These are phyloP conservation scores for Trichosporon ovoides DNA, from an alignment of 1,284 basidiomycete species.

Conservation along the genomic window DNA sequence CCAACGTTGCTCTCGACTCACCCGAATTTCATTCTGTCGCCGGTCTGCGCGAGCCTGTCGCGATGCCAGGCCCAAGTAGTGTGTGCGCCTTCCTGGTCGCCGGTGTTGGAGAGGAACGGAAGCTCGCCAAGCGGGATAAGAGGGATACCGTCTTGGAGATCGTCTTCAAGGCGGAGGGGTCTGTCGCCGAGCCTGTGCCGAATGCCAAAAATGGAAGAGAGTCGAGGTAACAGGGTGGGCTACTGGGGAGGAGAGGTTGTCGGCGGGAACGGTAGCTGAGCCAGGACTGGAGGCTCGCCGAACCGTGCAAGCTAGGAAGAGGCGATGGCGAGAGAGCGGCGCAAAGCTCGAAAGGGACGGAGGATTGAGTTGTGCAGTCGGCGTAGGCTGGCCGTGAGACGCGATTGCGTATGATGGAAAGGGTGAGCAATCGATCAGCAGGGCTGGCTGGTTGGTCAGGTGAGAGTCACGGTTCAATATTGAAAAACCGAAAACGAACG, in stretches of 20 bases:
- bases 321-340: not conserved
- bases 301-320: not conserved
- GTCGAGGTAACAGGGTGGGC: conserved; percentile 1
- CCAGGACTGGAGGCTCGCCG: not conserved
- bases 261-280: not conserved
- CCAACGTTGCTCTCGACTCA: conserved; percentile 20
- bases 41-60: conserved; percentile 22
- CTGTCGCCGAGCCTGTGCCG: conserved; percentile 10
- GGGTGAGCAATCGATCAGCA: not conserved
- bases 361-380: not conserved
- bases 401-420: not conserved
- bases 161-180: conserved; percentile 13
- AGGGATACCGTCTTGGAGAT: conserved; percentile 7
- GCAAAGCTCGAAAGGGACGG: not conserved
- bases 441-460: conserved; percentile 2
- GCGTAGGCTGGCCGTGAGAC: not conserved
- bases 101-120: not conserved
- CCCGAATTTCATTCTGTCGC: conserved; percentile 52
- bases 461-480: not conserved
- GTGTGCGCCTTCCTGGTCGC: not conserved
- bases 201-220: not conserved
- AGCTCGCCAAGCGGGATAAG: conserved; percentile 8
- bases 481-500: not conserved
- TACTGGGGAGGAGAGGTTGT: not conserved
- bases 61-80: conserved; percentile 32